Evolutionary conservation across 2,329 filamentous ascomycete genomes (phyloP).

Genomic region (Ambrosiella xylebori): DNA sequence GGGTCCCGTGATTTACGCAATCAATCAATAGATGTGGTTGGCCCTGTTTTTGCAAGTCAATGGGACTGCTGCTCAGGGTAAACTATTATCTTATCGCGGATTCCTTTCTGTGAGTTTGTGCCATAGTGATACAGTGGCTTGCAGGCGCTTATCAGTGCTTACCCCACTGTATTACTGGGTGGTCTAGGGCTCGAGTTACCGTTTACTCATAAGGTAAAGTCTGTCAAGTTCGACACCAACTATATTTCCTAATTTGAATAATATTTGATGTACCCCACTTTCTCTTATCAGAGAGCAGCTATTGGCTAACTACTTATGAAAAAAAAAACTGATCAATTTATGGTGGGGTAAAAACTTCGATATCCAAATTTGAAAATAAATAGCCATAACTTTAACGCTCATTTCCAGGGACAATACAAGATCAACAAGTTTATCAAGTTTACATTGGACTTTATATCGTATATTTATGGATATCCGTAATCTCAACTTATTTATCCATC

Average conservation of each 20-base stretch:
- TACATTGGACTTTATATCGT: too few relatives aligned
- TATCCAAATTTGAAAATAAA: too few relatives aligned
- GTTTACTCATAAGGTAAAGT: background rate
- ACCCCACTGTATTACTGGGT: too few relatives aligned
- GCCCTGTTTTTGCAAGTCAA: background rate
- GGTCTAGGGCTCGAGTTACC: too few relatives aligned
- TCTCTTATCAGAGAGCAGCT: background rate
- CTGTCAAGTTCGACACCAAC: background rate
- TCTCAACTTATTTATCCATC: too few relatives aligned
- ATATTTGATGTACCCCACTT: background rate
- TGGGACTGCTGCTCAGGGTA: background rate
- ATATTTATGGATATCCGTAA: too few relatives aligned
- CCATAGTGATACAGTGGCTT: background rate
- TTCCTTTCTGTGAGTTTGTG: background rate
- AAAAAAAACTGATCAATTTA: too few relatives aligned
- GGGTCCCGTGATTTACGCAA: background rate
- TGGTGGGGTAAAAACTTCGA: too few relatives aligned
- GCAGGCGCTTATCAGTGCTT: too few relatives aligned
- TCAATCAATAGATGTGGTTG: background rate
- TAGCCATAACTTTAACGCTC: too few relatives aligned
- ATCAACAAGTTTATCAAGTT: too few relatives aligned
- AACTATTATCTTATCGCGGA: background rate
- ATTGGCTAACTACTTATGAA: background rate
- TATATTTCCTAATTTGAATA: background rate
- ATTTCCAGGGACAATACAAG: too few relatives aligned